These are phyloP conservation scores for bread wheat (Triticum aestivum) DNA, from an alignment of 176 grass and related monocot species.

Conservation along the genomic window IWGSC_CS_RefSeq_v2.1 NC_057809.1:549369637-549370136, in stretches of 20 bases:
- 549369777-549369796: not conserved
- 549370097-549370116: not conserved
- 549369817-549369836: not conserved
- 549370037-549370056: not conserved
- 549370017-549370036: not conserved
- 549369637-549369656: slow-evolving; percentile 4
- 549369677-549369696: not conserved
- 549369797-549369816: not conserved
- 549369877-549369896: not conserved
- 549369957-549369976: not conserved
- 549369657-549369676: not conserved
- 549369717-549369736: not conserved
- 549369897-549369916: not conserved
- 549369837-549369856: not conserved
- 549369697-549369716: not conserved
- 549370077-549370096: not conserved
- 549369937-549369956: not conserved
- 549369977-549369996: not conserved
- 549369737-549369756: not conserved
- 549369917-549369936: not conserved
- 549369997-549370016: not conserved
- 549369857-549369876: not conserved
- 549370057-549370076: not conserved
- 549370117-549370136: no score
- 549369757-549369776: not conserved